Conservation (phyloP, 805 yeast species). For the Yarrowia sp. region DNA sequence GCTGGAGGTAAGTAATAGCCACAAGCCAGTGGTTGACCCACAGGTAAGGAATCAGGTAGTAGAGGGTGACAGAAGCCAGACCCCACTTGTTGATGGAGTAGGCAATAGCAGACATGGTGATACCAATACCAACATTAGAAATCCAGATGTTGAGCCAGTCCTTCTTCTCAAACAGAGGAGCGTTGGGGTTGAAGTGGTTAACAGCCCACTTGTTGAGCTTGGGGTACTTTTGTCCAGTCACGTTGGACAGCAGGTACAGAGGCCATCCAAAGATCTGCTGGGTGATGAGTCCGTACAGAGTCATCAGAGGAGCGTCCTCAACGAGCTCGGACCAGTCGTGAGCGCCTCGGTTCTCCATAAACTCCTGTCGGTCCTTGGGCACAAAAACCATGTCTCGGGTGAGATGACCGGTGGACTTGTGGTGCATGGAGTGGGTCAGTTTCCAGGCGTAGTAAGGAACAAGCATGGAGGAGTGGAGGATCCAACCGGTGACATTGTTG, state of each 20-base stretch:
- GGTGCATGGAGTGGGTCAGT: constrained; percentile 80
- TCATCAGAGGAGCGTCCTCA: constrained; percentile 72
- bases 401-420: constrained; percentile 84
- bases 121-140: constrained; percentile 68
- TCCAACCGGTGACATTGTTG: constrained; percentile 81
- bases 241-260: constrained; percentile 62
- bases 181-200: constrained; percentile 69
- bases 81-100: constrained; percentile 64
- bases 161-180: constrained; percentile 71
- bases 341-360: constrained; percentile 42
- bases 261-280: constrained; percentile 84
- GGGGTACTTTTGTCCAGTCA: constrained; percentile 68
- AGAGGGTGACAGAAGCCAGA: constrained; percentile 56
- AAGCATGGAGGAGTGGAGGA: constrained; percentile 69
- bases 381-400: constrained; percentile 82
- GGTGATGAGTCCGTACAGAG: constrained; percentile 52
- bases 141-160: constrained; percentile 70
- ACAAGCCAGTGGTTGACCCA: constrained; percentile 90
- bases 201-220: constrained; percentile 49
- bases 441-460: constrained; percentile 92
- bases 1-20: constrained; percentile 80
- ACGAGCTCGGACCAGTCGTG: constrained; percentile 49
- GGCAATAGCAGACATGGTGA: constrained; percentile 54
- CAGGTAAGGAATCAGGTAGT: constrained; percentile 74
- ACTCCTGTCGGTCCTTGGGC: constrained; percentile 65